A percentile compares a stretch with the other conserved stretches of the same genome.
These are phyloP conservation scores for Meyerozyma athensensis DNA, from an alignment of 1,139 yeast genomes.

Conservation along the genomic window DNA sequence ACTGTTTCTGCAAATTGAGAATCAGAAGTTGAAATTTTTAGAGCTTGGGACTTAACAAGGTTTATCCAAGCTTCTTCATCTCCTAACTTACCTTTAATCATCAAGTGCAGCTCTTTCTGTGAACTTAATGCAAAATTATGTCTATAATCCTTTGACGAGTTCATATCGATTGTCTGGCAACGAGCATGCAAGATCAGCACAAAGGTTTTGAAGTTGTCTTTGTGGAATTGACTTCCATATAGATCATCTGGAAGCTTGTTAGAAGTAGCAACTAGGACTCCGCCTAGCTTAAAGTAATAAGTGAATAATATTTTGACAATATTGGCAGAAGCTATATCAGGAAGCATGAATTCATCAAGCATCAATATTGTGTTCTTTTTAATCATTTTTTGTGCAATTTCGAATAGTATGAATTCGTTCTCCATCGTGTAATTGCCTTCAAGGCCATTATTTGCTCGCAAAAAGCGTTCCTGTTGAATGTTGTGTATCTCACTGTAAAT, in stretches of 20 bases:
- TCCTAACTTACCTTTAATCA: constrained; percentile 23
- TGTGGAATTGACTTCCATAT: constrained; percentile 60
- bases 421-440: constrained; percentile 31
- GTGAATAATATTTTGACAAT: constrained; percentile 61
- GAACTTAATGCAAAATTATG: constrained; percentile 29
- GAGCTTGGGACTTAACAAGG: constrained; percentile 20
- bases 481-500: constrained; percentile 59
- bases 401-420: constrained; percentile 61
- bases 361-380: constrained; percentile 54
- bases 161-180: constrained; percentile 62
- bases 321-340: constrained; percentile 69
- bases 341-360: constrained; percentile 71
- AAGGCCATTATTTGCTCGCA: constrained; percentile 7
- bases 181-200: constrained; percentile 54
- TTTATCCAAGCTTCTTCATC: constrained; percentile 36
- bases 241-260: constrained; percentile 68
- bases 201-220: constrained; percentile 52
- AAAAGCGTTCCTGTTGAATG: constrained; percentile 41
- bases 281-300: constrained; percentile 67
- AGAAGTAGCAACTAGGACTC: constrained; percentile 69
- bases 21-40: constrained; percentile 13
- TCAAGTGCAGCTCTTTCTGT: constrained; percentile 19
- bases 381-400: constrained; percentile 64
- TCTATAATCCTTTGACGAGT: constrained; percentile 54
- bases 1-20: constrained; percentile 12